Evolutionary conservation across 257 asterid species (phyloP).

Genomic region (Ilex asprella): DNA sequence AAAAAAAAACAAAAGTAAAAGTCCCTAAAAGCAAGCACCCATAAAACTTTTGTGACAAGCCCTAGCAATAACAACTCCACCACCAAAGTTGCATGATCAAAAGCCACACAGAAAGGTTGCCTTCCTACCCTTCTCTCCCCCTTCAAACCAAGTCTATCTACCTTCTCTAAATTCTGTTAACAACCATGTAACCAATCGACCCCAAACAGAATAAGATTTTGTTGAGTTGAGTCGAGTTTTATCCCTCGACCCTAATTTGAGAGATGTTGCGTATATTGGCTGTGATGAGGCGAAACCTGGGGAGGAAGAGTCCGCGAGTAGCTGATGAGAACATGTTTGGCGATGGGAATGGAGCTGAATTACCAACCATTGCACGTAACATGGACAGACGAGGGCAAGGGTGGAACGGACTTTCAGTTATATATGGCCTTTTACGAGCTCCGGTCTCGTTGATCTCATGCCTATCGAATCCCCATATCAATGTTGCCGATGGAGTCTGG

Average conservation of each 20-base stretch:
- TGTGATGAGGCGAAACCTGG: conserved; percentile 17
- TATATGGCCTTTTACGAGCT: conserved; percentile 23
- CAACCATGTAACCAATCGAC: no score
- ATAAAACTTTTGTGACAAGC: conserved; percentile 11
- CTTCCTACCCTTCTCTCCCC: conserved; percentile 4
- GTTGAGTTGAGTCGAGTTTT: no score
- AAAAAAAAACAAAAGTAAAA: conserved; percentile 2
- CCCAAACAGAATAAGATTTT: no score
- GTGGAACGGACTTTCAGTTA: conserved; percentile 21
- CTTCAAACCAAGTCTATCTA: conserved; percentile 4
- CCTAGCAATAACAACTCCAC: conserved; percentile 17
- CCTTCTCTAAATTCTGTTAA: not conserved
- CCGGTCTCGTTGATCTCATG: conserved; percentile 32
- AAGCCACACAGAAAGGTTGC: not conserved
- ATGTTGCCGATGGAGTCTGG: conserved; percentile 39
- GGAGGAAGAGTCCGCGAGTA: conserved; percentile 35
- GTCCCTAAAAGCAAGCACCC: conserved; percentile 10
- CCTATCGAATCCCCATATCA: conserved; percentile 23
- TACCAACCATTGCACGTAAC: not conserved
- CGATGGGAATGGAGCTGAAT: conserved; percentile 5
- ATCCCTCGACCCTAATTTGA: no score
- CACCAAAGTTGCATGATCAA: not conserved
- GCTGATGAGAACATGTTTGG: conserved; percentile 28
- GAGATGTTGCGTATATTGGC: conserved; percentile 22
- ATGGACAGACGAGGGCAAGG: conserved; percentile 8